Base-by-base conservation (phyloP, 345 rosid species). In the Bruguiera parviflora region DNA sequence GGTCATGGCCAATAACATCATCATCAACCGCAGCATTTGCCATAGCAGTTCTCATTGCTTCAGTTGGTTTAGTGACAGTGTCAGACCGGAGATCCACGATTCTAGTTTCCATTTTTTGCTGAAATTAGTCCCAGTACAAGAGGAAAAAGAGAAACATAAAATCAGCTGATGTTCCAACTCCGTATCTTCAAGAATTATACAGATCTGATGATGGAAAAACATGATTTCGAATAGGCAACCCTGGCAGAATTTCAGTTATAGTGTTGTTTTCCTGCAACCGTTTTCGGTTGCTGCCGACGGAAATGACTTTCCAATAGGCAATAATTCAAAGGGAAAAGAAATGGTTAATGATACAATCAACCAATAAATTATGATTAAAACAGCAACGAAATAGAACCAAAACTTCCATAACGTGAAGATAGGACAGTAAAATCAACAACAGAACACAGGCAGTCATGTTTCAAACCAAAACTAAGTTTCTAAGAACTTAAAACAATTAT, bases 41-140 rank as follows among this genome's bases (percentile, higher is more conserved):
- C 99, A 95, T 95, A 0, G 96, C 96, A 63, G 78, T 82, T 74
- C 98, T 86, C 98, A 95, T 95, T 65, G 88, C 76, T 63, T 89
- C 96, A 0, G 96, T 90, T 20, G 99, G 98, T 78, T 82, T 86
- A 18, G 96, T 95, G 69, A 95, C 97, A 0, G 96, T 95, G 74
- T 95, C 97, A 13, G 97, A 92, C 28, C 97, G 87, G 58, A 95
- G 93, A 86, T 95, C 97, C 39, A 95, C 96, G 0, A 78, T 84
- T 83, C 78, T 83, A 25, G 78, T 83, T 76, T 87, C 92, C 92
- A 81, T 86, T 53, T 69, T 71, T 84, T 58, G 64, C 81, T 51
- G 75, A 75, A 71, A 63, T 39, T 68, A 75, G 43, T 57, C 66
- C 75, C 11, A 3, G 49, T 3, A 43, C 18, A 43, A 43, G 16